Base-by-base conservation (phyloP, 345 rosid species). In the Heritiera littoralis region DNA sequence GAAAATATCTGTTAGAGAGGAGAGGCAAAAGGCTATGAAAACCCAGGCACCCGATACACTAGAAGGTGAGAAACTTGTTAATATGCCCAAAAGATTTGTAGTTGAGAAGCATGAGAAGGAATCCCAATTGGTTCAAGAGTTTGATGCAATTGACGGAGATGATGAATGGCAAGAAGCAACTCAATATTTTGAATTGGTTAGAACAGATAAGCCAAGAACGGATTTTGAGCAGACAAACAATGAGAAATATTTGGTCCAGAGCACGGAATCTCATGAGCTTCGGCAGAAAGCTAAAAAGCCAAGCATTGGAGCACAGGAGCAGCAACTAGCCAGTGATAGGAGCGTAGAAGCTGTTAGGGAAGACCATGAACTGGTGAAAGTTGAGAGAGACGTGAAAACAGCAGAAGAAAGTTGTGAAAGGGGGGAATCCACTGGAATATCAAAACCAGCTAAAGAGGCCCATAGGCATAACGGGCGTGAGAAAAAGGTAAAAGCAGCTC, bases 131-230 rank as follows among this genome's bases (percentile, higher is more conserved):
- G 77, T 87, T 75, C 89, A 85, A 86, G 88, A 80, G 28, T 83
- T 82, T 52, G 86, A 60, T 30, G 73, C 58, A 77, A 78, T 82
- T 71, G 88, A 86, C 75, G 93, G 81, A 79, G 88, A 84, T 78
- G 89, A 85, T 78, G 94, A 90, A 79, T 92, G 97, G 97, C 87
- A 92, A 85, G 97, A 91, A 76, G 92, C 94, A 77, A 77, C 86
- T 6, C 85, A 90, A 54, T 90, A 86, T 87, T 92, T 88, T 81
- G 94, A 92, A 80, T 77, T 92, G 85, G 95, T 87, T 74, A 82
- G 81, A 81, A 86, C 86, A 58, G 89, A 89, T 81, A 81, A 83
- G 81, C 86, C 89, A 10, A 81, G 81, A 75, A 85, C 66, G 76
- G 80, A 82, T 84, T 73, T 77, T 69, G 89, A 85, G 77, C 84